Base-by-base conservation (phyloP, 768 basidiomycete genomes). In the Rhizopogon roseolus region DNA sequence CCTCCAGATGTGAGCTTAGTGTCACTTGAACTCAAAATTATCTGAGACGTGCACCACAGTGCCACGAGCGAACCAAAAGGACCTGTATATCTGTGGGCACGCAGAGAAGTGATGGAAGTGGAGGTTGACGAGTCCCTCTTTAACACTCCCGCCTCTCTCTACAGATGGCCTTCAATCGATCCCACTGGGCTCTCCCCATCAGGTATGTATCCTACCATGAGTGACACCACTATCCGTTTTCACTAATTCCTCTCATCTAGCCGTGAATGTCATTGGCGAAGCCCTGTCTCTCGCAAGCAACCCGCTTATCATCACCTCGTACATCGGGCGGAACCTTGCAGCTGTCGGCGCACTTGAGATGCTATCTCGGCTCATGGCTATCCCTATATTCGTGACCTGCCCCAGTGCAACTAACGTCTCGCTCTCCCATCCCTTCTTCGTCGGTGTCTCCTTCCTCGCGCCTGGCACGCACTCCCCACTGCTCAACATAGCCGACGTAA, bases 51-150 rank as follows among this genome's bases (percentile, higher is more conserved):
- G 41, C 29, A 8, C 29, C 22, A 8, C 40, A 88, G 85, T 57
- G 85, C 87, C 5, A 80, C 68, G n/a, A 86, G 84, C 50, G 79
- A 82, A 28, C 88, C 88, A 0, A 82, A 79, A 62, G 86, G 88
- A 0, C 88, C 88, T 0, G 85, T 86, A 1, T 88, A 90, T 63
- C 72, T 88, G 6, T 88, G 85, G 83, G 85, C 79, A 11, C 75
- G 84, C 16, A 76, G 88, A n/a, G 88, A 89, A 62, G 75, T 78
- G 0, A 82, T 82, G 74, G 86, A 89, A 59, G 77, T 86, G 63
- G 81, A 85, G 61, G 65, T 87, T 0, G 73, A 79, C 17, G 55
- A 69, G 4, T 57, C 66, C 4, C 53, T 66, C 2, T 55, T 81
- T 14, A 62, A 71, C n/a, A 56, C 66, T 2, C 49, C 68, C 0